Evolutionary conservation across 495 filamentous ascomycete species (phyloP).

Genomic region (Daldinia decipiens): DNA sequence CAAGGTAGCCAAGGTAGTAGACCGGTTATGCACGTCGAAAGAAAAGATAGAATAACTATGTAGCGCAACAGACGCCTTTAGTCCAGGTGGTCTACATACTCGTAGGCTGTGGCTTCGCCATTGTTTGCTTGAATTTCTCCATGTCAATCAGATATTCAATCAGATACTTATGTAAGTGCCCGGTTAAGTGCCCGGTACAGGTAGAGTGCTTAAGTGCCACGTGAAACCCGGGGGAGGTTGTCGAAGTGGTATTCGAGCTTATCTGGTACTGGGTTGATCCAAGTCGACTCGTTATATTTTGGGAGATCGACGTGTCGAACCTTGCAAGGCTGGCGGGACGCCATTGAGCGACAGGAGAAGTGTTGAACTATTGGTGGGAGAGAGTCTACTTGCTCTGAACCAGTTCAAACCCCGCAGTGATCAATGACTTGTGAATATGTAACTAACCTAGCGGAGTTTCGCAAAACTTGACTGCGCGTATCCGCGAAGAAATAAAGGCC

Average conservation of each 20-base stretch:
- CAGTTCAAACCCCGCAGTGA: background rate
- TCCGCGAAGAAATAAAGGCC: background rate
- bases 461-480: background rate
- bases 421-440: background rate
- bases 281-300: conserved; percentile 18
- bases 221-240: conserved; percentile 23
- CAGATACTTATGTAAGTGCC: background rate
- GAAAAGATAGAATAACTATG: conserved; percentile 8
- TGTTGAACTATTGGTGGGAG: conserved; percentile 22
- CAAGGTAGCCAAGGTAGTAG: background rate
- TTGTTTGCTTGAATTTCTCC: background rate
- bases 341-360: conserved; percentile 21
- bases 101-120: background rate
- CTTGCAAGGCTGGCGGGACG: conserved; percentile 2
- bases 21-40: background rate
- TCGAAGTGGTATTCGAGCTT: conserved; percentile 6
- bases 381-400: background rate
- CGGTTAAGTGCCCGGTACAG: background rate
- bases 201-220: conserved; percentile 4
- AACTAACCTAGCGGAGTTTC: background rate
- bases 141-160: background rate
- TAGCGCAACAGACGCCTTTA: background rate
- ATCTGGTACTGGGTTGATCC: conserved; percentile 16
- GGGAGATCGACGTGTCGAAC: conserved; percentile 33
- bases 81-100: background rate